Evolutionary conservation across 2,329 filamentous ascomycete species (phyloP).

Genomic region (Pseudogymnoascus sp.): DNA sequence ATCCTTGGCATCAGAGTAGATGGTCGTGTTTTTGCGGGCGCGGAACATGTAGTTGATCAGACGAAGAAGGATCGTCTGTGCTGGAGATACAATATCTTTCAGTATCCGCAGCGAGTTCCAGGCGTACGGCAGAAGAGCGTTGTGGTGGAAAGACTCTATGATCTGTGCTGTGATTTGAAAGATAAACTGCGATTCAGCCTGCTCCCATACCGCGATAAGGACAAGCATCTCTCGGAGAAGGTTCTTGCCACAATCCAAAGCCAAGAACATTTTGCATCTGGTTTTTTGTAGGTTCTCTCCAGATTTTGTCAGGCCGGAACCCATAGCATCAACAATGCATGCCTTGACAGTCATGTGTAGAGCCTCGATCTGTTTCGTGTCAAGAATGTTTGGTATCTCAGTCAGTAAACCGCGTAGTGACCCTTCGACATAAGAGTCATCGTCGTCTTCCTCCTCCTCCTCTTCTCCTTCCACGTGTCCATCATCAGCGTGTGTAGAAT

Average conservation of each 20-base stretch:
- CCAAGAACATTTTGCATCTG: slow-evolving; percentile 80
- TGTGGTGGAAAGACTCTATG: slow-evolving; percentile 84
- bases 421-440: slow-evolving; percentile 72
- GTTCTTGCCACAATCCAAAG: slow-evolving; percentile 84
- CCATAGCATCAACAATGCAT: slow-evolving; percentile 77
- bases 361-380: slow-evolving; percentile 91
- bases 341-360: slow-evolving; percentile 96
- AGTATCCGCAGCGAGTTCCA: slow-evolving; percentile 87
- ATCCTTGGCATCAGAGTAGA: slow-evolving; percentile 43
- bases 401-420: slow-evolving; percentile 78
- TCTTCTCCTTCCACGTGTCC: slow-evolving; percentile 49
- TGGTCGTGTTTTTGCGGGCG: slow-evolving; percentile 37
- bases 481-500: slow-evolving; percentile 31
- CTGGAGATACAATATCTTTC: slow-evolving; percentile 93
- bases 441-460: slow-evolving; percentile 62
- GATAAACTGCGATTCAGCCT: slow-evolving; percentile 86
- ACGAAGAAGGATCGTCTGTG: slow-evolving; percentile 86
- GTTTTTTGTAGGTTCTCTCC: slow-evolving; percentile 85
- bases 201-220: slow-evolving; percentile 95
- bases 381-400: slow-evolving; percentile 88
- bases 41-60: slow-evolving; percentile 86
- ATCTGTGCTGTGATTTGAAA: slow-evolving; percentile 97
- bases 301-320: slow-evolving; percentile 56
- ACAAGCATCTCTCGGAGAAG: slow-evolving; percentile 84
- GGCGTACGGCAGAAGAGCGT: slow-evolving; percentile 80